Conservation (phyloP, 345 rosid species). For the Leavenworthia alabamica region DNA sequence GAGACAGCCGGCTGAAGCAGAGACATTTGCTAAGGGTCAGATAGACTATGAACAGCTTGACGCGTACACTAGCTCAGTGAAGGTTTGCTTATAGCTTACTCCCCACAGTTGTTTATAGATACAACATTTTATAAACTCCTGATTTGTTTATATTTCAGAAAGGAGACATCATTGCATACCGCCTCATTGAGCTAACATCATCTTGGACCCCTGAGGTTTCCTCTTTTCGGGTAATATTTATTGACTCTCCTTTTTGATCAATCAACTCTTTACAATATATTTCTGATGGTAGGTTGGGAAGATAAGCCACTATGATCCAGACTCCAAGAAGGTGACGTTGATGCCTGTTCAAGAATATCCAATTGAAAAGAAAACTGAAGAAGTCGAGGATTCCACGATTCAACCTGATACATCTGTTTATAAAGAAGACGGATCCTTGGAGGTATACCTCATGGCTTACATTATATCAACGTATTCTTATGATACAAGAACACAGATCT, state of each 20-base stretch:
- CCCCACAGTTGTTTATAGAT: neutral
- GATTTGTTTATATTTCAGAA: constrained; percentile 45
- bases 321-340: constrained; percentile 47
- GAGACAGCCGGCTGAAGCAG: constrained; percentile 33
- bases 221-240: constrained; percentile 54
- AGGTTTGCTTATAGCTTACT: constrained; percentile 34
- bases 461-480: neutral
- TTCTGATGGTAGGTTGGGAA: constrained; percentile 68
- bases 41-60: constrained; percentile 55
- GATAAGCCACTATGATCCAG: constrained; percentile 50
- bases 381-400: constrained; percentile 34
- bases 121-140: neutral
- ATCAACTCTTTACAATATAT: neutral
- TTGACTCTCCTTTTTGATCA: neutral
- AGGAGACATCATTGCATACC: constrained; percentile 87
- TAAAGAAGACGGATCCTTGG: constrained; percentile 69
- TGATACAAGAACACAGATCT: neutral
- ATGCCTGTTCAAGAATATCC: constrained; percentile 62
- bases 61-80: constrained; percentile 51
- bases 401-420: constrained; percentile 46
- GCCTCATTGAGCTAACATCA: constrained; percentile 71
- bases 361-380: constrained; percentile 38
- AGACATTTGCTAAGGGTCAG: constrained; percentile 13
- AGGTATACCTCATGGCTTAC: constrained; percentile 36
- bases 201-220: constrained; percentile 92